Percentiles rank a stretch among this genome's conserved stretches.
These are phyloP conservation scores for Goniomonas avonlea DNA, from an alignment of 78 protist genomes.

Conservation along the genomic window DNA sequence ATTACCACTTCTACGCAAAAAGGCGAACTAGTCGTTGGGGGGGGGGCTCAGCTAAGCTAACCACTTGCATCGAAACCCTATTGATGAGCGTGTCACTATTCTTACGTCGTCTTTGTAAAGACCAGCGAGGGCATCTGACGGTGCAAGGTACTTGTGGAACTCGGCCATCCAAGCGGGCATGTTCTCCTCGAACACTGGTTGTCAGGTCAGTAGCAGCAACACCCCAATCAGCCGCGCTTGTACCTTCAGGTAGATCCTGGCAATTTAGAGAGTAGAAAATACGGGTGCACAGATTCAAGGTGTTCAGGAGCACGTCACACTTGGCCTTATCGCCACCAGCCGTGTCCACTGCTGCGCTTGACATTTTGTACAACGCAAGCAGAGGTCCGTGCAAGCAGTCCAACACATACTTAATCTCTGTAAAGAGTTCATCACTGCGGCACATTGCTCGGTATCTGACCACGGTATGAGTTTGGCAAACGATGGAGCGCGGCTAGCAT, in stretches of 20 bases:
- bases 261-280: not conserved
- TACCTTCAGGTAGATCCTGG: not conserved
- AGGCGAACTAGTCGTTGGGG: too few species aligned
- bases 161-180: not conserved
- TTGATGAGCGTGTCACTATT: too few species aligned
- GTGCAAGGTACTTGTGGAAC: not conserved
- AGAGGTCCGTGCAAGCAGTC: constrained; percentile 22
- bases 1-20: too few species aligned
- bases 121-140: not conserved
- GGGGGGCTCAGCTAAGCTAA: too few species aligned
- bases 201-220: too few species aligned
- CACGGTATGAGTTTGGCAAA: not conserved
- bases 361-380: not conserved
- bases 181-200: constrained; percentile 7
- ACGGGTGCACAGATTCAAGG: not conserved
- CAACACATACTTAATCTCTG: constrained; percentile 29
- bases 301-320: not conserved
- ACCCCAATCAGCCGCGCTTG: too few species aligned
- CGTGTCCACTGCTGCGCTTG: too few species aligned
- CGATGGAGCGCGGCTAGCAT: too few species aligned
- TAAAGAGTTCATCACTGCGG: constrained; percentile 29
- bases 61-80: too few species aligned
- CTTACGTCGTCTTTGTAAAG: too few species aligned
- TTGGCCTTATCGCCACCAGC: not conserved
- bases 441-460: not conserved